Percentiles rank a stretch among this genome's conserved stretches.
Conservation (phyloP, 1,284 basidiomycete species). For the Gymnopus androsaceus region DNA sequence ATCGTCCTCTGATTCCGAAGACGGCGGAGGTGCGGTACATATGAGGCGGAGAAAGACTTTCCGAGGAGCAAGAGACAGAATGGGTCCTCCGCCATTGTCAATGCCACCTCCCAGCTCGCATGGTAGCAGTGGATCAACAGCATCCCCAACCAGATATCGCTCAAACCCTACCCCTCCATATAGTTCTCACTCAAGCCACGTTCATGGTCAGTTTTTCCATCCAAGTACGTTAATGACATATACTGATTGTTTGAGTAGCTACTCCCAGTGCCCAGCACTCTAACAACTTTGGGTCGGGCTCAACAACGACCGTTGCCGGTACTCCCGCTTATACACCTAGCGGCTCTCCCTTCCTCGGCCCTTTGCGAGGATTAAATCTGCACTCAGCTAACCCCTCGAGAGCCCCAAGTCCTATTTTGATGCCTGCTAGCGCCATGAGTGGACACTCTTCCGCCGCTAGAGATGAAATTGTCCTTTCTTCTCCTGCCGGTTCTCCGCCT, state of each 20-base stretch:
- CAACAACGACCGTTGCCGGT: conserved; percentile 6
- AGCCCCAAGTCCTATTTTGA: conserved; percentile 65
- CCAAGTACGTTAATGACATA: not conserved
- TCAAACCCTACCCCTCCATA: not conserved
- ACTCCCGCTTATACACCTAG: conserved; percentile 54
- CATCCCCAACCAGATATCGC: not conserved
- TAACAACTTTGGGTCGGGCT: not conserved
- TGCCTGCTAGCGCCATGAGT: conserved; percentile 51
- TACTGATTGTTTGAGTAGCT: too few relatives aligned
- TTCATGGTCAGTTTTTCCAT: not conserved
- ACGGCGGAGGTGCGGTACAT: conserved; percentile 10
- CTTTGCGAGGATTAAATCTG: conserved; percentile 74
- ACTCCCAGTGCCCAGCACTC: not conserved
- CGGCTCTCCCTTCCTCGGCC: conserved; percentile 84
- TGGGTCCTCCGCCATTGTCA: not conserved
- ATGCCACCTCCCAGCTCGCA: too few relatives aligned
- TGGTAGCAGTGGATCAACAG: too few relatives aligned
- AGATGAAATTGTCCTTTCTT: conserved; percentile 21
- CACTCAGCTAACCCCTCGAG: conserved; percentile 67
- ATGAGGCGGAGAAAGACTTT: conserved; percentile 1
- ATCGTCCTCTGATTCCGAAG: conserved; percentile 67
- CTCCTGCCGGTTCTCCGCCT: conserved; percentile 23
- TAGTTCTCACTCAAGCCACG: not conserved
- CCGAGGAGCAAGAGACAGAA: not conserved
- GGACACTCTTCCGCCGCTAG: conserved; percentile 17